Conservation (phyloP, 345 rosid species). For the Eucalyptus guilfoylei region DNA sequence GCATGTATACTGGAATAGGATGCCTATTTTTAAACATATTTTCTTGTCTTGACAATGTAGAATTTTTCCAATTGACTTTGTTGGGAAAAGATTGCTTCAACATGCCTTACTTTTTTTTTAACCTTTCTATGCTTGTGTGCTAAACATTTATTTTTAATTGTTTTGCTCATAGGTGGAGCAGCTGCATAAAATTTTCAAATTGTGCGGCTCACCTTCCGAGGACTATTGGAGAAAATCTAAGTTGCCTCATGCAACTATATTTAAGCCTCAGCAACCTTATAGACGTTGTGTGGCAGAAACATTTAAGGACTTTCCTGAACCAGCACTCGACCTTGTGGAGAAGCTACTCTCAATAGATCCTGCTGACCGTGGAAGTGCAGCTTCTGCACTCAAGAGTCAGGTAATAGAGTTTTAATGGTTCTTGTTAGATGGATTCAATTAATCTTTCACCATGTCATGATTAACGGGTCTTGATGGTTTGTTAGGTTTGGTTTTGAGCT, state of each 20-base stretch:
- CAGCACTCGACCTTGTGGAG: constrained; percentile 85
- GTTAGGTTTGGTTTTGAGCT: not conserved
- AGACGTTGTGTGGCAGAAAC: constrained; percentile 85
- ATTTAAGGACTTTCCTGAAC: constrained; percentile 84
- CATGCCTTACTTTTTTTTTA: not conserved
- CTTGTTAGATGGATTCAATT: not conserved
- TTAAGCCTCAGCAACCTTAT: constrained; percentile 96
- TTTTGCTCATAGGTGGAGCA: constrained; percentile 75
- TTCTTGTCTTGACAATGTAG: not conserved
- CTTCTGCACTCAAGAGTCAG: constrained; percentile 71
- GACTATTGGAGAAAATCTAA: constrained; percentile 93
- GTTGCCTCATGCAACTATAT: constrained; percentile 96
- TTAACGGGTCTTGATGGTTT: not conserved
- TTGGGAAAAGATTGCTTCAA: not conserved
- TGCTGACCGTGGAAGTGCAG: constrained; percentile 83
- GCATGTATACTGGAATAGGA: not conserved
- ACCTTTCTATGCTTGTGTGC: not conserved
- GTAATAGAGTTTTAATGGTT: constrained; percentile 10
- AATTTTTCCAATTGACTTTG: not conserved
- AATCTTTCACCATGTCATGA: not conserved
- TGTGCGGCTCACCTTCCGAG: constrained; percentile 95
- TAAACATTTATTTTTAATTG: not conserved
- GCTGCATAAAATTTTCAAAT: constrained; percentile 94
- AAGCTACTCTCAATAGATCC: constrained; percentile 84
- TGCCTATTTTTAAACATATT: not conserved